phyloP scores from a whole-genome alignment of 208 protist genomes.

The Trypanosoma congolense region DNA sequence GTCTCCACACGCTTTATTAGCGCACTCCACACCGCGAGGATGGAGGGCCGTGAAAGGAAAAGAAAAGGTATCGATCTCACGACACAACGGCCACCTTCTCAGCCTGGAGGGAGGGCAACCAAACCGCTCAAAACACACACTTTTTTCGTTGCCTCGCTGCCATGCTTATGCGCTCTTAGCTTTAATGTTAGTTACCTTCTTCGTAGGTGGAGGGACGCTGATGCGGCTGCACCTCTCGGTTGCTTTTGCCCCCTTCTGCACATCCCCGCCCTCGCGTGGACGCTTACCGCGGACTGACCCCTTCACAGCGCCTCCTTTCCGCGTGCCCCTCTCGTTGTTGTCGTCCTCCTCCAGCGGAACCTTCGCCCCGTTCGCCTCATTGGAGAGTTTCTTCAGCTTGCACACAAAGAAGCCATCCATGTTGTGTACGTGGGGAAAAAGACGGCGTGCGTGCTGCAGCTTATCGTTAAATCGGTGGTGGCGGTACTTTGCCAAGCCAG shows the following conservation, averaged over 20 bases:
- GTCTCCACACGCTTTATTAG: too few species aligned
- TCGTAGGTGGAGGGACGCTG: slow-evolving; percentile 32
- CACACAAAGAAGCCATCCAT: slow-evolving; percentile 99
- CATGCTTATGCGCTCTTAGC: neutral
- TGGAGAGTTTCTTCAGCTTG: slow-evolving; percentile 95
- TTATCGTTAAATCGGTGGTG: slow-evolving; percentile 77
- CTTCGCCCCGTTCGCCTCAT: slow-evolving; percentile 15
- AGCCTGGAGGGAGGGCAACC: too few species aligned
- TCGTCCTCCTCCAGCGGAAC: neutral
- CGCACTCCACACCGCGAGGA: too few species aligned
- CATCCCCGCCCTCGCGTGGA: neutral
- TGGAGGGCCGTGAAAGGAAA: too few species aligned
- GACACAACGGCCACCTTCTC: too few species aligned
- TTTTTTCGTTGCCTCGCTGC: neutral
- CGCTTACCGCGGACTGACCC: neutral
- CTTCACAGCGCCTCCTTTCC: neutral
- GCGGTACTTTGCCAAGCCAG: slow-evolving; percentile 88
- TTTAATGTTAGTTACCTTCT: neutral
- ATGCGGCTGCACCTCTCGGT: slow-evolving; percentile 19
- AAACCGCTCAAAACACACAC: neutral
- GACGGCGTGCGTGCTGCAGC: slow-evolving; percentile 61
- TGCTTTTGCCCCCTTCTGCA: neutral
- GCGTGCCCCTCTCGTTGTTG: neutral
- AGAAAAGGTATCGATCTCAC: too few species aligned
- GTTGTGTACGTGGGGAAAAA: slow-evolving; percentile 99